phyloP scores from a whole-genome alignment of 108 stramenopile genomes.

The Epipyxis sp. region DNA sequence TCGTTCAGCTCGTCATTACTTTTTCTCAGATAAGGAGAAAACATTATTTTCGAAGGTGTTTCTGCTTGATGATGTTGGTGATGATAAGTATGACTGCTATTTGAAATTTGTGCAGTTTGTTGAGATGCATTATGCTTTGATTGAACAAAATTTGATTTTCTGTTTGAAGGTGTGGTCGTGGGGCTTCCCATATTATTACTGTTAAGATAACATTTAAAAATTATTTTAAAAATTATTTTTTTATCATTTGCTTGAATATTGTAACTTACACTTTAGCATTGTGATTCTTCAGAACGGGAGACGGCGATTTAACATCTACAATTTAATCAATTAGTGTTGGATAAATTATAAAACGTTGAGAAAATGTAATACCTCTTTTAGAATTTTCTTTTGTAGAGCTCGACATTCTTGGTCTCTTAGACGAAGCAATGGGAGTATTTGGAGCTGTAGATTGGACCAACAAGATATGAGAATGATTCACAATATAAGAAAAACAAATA shows the following conservation, averaged over 20 bases:
- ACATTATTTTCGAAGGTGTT: constrained; percentile 14
- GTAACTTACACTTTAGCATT: no score
- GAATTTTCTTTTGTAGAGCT: no score
- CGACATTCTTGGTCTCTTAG: constrained; percentile 41
- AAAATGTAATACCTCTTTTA: no score
- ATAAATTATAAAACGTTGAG: no score
- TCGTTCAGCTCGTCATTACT: neutral
- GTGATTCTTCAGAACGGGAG: no score
- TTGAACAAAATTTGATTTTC: neutral
- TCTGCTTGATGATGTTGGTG: no score
- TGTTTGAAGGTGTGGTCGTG: neutral
- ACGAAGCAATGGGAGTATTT: constrained; percentile 51
- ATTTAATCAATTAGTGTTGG: no score
- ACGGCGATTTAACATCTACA: no score
- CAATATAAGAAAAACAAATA: no score
- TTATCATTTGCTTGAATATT: neutral
- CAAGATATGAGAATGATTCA: no score
- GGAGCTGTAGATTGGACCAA: no score
- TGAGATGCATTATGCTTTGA: neutral
- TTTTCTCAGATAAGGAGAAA: constrained; percentile 11
- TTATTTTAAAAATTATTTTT: neutral
- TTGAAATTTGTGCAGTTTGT: neutral
- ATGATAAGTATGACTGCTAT: neutral
- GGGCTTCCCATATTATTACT: neutral
- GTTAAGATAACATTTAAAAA: neutral